Evolutionary conservation across 1,139 yeast species (phyloP).

Genomic region (Nakaseomyces kungkrabaensis): DNA sequence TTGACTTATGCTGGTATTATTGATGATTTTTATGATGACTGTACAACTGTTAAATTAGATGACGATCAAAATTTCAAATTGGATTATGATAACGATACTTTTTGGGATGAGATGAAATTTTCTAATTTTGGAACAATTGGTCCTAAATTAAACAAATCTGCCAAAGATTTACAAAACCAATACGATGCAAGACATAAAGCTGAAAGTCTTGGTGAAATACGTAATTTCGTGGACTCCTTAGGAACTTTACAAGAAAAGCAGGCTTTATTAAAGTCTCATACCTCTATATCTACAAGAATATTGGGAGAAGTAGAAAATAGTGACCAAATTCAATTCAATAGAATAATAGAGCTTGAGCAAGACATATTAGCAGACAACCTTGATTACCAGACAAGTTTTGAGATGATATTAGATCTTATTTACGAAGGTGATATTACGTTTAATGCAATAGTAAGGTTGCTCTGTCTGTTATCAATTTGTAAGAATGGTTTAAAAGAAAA

Average conservation of each 20-base stretch:
- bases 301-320: conserved; percentile 43
- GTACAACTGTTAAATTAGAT: conserved; percentile 8
- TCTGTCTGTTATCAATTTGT: conserved; percentile 21
- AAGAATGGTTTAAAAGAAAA: conserved; percentile 23
- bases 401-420: conserved; percentile 18
- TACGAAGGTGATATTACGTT: conserved; percentile 18
- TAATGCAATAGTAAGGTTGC: conserved; percentile 15
- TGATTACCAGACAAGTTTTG: conserved; percentile 16
- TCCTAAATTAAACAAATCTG: conserved; percentile 54
- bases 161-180: conserved; percentile 59
- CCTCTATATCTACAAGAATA: conserved; percentile 61
- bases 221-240: conserved; percentile 59
- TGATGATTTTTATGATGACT: conserved; percentile 44
- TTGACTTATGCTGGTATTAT: conserved; percentile 74
- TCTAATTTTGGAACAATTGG: conserved; percentile 79
- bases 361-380: conserved; percentile 22
- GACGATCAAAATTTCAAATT: conserved; percentile 21
- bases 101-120: conserved; percentile 46
- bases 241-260: conserved; percentile 62
- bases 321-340: conserved; percentile 37
- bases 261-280: conserved; percentile 62
- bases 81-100: conserved; percentile 28
- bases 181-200: conserved; percentile 55
- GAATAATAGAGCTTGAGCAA: conserved; percentile 62
- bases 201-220: conserved; percentile 55